Conservation (phyloP, 257 asterid species). For the Fraxinus cuspidata region DNA sequence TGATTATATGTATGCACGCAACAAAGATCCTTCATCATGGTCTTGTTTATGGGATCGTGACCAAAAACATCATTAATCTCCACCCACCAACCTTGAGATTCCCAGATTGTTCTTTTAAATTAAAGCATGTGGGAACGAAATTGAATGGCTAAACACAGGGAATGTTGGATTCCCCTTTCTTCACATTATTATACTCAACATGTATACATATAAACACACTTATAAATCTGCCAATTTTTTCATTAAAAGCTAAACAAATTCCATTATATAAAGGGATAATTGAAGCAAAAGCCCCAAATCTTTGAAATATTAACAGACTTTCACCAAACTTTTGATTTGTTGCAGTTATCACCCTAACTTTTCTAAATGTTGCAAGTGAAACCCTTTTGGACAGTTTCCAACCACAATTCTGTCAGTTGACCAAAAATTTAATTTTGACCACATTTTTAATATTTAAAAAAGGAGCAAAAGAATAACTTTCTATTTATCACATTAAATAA, state of each 20-base stretch:
- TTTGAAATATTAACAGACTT: no score
- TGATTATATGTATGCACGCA: neutral
- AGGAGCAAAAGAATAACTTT: no score
- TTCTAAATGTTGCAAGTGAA: no score
- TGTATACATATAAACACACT: neutral
- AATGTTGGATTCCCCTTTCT: constrained; percentile 77
- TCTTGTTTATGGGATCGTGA: constrained; percentile 34
- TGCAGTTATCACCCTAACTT: no score
- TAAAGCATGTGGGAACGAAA: constrained; percentile 54
- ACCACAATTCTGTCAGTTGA: no score
- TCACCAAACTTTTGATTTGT: no score
- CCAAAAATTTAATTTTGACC: no score
- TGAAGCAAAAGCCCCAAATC: no score
- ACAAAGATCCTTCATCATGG: constrained; percentile 36
- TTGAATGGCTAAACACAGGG: constrained; percentile 85
- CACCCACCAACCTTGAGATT: constrained; percentile 53
- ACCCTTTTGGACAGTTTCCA: no score
- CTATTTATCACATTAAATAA: no score
- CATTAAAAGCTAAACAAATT: constrained; percentile 11
- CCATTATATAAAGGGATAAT: constrained; percentile 25
- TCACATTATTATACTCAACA: constrained; percentile 26
- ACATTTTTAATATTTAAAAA: no score
- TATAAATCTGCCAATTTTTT: neutral
- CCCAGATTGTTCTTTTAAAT: constrained; percentile 51
- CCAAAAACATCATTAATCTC: constrained; percentile 58